A percentile compares a stretch with the other conserved stretches of the same genome.
Conservation (phyloP, 2,329 filamentous ascomycete species). For the Podosphaera xanthii region DNA sequence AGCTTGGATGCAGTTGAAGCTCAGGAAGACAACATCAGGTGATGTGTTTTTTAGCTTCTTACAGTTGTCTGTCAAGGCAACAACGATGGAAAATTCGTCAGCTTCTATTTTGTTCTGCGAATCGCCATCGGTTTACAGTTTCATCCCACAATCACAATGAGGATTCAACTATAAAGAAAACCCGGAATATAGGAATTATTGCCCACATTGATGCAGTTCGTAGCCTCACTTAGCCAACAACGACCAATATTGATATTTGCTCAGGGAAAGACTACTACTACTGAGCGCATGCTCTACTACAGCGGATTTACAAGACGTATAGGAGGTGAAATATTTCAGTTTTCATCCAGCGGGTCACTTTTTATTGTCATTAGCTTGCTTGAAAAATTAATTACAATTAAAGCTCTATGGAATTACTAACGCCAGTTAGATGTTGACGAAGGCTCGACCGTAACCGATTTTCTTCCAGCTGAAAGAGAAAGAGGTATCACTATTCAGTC, state of each 20-base stretch:
- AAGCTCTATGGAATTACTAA: background rate
- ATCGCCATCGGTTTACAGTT: background rate
- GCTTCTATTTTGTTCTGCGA: background rate
- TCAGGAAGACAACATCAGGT: constrained; percentile 5
- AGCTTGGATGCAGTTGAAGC: background rate
- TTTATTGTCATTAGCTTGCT: background rate
- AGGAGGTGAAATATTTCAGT: constrained; percentile 30
- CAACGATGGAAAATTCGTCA: constrained; percentile 4
- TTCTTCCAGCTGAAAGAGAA: constrained; percentile 75
- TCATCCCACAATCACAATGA: constrained; percentile 4
- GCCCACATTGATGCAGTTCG: constrained; percentile 81
- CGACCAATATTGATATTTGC: constrained; percentile 2
- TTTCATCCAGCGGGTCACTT: background rate
- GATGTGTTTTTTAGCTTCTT: constrained; percentile 11
- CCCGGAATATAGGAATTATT: constrained; percentile 93
- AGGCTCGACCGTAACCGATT: constrained; percentile 92
- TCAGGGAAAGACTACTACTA: constrained; percentile 87
- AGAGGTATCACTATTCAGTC: constrained; percentile 95
- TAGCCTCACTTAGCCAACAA: background rate
- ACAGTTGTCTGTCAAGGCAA: constrained; percentile 12
- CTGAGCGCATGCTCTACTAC: constrained; percentile 96
- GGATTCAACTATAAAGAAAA: constrained; percentile 24
- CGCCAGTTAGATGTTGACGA: constrained; percentile 55
- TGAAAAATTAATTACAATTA: background rate
- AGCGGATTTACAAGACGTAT: constrained; percentile 73